Evolutionary conservation across 768 basidiomycete genomes (phyloP).

Genomic region (Lactarius quietus): DNA sequence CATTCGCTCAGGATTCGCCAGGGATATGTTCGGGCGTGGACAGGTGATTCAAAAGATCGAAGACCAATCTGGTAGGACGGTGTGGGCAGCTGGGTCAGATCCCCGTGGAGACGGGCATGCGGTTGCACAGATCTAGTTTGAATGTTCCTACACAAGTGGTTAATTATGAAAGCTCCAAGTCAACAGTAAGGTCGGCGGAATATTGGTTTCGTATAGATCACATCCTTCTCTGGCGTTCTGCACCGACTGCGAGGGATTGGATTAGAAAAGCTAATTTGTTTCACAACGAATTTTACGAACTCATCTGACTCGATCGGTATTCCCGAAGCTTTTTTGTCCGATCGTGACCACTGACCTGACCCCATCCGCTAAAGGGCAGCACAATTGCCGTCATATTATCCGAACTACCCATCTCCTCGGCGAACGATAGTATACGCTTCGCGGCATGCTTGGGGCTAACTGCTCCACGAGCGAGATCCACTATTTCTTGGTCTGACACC

Average conservation of each 20-base stretch:
- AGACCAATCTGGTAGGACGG: slow-evolving; percentile 60
- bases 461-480: slow-evolving; percentile 78
- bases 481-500: slow-evolving; percentile 90
- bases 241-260: slow-evolving; percentile 45
- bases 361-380: slow-evolving; percentile 92
- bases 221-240: slow-evolving; percentile 65
- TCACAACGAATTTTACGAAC: slow-evolving; percentile 27
- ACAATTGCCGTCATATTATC: slow-evolving; percentile 93
- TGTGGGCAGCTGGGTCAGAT: slow-evolving; percentile 96
- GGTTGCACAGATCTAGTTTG: slow-evolving; percentile 59
- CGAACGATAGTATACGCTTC: slow-evolving; percentile 74
- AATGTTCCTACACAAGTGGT: neutral
- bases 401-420: slow-evolving; percentile 81
- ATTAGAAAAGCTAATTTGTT: neutral
- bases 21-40: slow-evolving; percentile 74
- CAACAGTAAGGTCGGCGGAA: too few species aligned
- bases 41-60: slow-evolving; percentile 84
- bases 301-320: slow-evolving; percentile 52
- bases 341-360: slow-evolving; percentile 73
- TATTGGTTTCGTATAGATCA: slow-evolving; percentile 29
- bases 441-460: slow-evolving; percentile 78
- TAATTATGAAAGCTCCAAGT: neutral
- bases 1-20: slow-evolving; percentile 52
- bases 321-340: slow-evolving; percentile 78
- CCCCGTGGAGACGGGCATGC: slow-evolving; percentile 87